phyloP scores from a whole-genome alignment of 352 stramenopile species.

The Phytopythium litorale region DNA sequence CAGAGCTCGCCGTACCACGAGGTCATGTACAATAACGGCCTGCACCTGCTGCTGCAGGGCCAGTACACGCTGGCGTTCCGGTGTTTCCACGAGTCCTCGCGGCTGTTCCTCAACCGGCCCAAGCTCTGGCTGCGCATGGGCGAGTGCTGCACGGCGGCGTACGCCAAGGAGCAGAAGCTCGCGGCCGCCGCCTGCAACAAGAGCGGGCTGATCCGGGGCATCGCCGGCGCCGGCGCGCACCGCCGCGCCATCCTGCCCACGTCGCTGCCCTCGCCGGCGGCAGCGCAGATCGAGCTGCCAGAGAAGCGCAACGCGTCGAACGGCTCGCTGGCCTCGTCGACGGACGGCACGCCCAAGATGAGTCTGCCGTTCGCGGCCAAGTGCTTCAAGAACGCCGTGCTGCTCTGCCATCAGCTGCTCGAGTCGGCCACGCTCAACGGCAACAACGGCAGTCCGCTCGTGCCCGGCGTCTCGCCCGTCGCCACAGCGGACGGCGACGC shows the following conservation, averaged over 20 bases:
- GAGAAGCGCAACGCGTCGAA: slow-evolving; percentile 46
- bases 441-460: slow-evolving; percentile 10
- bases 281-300: slow-evolving; percentile 63
- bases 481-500: slow-evolving; percentile 9
- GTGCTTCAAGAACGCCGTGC: slow-evolving; percentile 85
- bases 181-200: slow-evolving; percentile 62
- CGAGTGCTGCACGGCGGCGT: slow-evolving; percentile 88
- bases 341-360: slow-evolving; percentile 64
- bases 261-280: slow-evolving; percentile 49
- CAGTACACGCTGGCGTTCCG: slow-evolving; percentile 83
- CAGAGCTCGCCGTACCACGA: slow-evolving; percentile 78
- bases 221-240: slow-evolving; percentile 75
- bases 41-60: slow-evolving; percentile 85
- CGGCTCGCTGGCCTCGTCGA: slow-evolving; percentile 20
- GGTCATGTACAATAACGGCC: slow-evolving; percentile 92
- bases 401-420: slow-evolving; percentile 80
- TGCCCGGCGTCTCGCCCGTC: slow-evolving; percentile 1
- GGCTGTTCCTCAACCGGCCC: slow-evolving; percentile 88
- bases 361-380: slow-evolving; percentile 82
- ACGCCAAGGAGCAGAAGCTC: slow-evolving; percentile 67
- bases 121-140: slow-evolving; percentile 91
- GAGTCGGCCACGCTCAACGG: slow-evolving; percentile 32
- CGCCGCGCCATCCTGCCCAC: slow-evolving; percentile 81
- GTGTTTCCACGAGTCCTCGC: slow-evolving; percentile 87
- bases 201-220: slow-evolving; percentile 74